These are phyloP conservation scores for Marasmius fiardii DNA, from an alignment of 1,284 basidiomycete genomes.

Conservation along the genomic window DNA sequence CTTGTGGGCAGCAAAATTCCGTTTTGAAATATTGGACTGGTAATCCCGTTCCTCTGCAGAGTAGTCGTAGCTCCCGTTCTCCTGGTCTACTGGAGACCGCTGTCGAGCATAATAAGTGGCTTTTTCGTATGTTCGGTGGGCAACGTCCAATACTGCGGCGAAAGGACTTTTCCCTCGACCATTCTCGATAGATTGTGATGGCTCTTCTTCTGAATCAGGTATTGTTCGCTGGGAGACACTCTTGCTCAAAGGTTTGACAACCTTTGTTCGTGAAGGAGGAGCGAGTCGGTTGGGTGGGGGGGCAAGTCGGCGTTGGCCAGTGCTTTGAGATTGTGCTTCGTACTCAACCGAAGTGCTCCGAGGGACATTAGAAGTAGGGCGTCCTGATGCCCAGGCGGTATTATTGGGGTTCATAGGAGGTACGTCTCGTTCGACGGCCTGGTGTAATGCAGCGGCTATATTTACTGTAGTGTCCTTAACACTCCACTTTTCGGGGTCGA, in stretches of 20 bases:
- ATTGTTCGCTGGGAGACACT: conserved; percentile 43
- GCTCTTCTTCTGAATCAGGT: conserved; percentile 66
- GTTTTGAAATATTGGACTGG: conserved; percentile 30
- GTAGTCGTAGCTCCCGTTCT: conserved; percentile 73
- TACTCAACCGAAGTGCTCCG: conserved; percentile 77
- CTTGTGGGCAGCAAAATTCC: conserved; percentile 34
- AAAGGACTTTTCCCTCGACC: conserved; percentile 63
- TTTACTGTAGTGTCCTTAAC: conserved; percentile 82
- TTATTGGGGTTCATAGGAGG: conserved; percentile 48
- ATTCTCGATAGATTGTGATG: conserved; percentile 27
- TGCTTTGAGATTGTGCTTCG: conserved; percentile 60
- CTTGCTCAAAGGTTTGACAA: conserved; percentile 47
- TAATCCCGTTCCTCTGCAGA: conserved; percentile 68
- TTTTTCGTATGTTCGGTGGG: conserved; percentile 44
- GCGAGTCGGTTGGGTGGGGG: conserved; percentile 47
- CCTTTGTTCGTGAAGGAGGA: conserved; percentile 26
- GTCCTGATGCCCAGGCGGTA: conserved; percentile 63
- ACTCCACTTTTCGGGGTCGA: conserved; percentile 53
- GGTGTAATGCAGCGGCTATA: conserved; percentile 75
- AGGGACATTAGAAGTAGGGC: conserved; percentile 45
- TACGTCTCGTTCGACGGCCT: conserved; percentile 56
- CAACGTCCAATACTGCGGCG: conserved; percentile 50
- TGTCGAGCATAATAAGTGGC: conserved; percentile 61
- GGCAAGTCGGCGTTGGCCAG: conserved; percentile 49
- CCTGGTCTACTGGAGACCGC: conserved; percentile 51